A percentile compares a stretch with the other conserved stretches of the same genome.
Evolutionary conservation across 2,329 filamentous ascomycete genomes (phyloP).

Genomic region (Penicillium hordei): DNA sequence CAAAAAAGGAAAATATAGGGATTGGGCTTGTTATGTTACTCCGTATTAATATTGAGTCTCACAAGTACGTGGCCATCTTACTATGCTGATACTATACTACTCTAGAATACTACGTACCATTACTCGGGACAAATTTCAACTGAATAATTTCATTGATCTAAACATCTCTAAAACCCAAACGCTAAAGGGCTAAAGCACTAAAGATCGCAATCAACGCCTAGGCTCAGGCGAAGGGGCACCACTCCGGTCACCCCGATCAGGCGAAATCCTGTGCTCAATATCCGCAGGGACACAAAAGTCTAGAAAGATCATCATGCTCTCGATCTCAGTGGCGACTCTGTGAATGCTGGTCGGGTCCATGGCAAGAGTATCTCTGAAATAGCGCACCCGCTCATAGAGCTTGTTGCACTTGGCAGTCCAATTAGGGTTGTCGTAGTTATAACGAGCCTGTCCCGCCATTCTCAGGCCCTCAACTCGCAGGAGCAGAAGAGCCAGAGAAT

Average conservation of each 20-base stretch:
- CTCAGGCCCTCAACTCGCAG: background rate
- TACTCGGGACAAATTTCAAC: background rate
- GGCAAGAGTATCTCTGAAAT: background rate
- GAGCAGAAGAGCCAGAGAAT: background rate
- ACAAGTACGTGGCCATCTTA: background rate
- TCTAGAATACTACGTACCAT: background rate
- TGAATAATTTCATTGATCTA: background rate
- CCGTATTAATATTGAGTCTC: background rate
- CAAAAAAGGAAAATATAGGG: background rate
- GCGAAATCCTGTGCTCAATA: background rate
- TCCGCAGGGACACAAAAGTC: background rate
- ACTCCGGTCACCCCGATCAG: slow-evolving; percentile 2
- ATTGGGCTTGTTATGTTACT: background rate
- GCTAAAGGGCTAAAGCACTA: background rate
- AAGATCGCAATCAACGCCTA: background rate
- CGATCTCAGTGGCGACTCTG: background rate
- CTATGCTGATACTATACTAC: too few species aligned
- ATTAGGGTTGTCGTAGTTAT: background rate
- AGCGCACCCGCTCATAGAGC: background rate
- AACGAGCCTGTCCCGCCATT: background rate
- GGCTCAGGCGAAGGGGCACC: slow-evolving; percentile 9
- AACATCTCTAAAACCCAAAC: background rate
- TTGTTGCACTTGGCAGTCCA: slow-evolving; percentile 5
- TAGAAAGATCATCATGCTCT: background rate
- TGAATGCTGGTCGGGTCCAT: background rate